phyloP scores from a whole-genome alignment of 768 basidiomycete genomes.

The Kondoa subrosea region DNA sequence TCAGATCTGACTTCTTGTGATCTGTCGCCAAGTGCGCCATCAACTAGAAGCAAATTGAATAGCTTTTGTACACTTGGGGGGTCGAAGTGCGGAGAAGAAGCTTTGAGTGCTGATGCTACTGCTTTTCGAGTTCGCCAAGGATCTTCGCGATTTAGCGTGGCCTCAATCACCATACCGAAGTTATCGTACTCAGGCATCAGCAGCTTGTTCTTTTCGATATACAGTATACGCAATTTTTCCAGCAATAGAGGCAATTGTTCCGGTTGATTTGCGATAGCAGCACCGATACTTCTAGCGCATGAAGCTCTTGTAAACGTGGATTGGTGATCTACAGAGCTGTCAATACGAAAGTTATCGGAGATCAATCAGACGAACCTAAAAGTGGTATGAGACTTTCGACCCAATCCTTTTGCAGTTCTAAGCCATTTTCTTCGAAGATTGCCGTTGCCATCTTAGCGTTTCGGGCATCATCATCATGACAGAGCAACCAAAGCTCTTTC shows the following conservation, averaged over 20 bases:
- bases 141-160: conserved; percentile 68
- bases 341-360: not conserved
- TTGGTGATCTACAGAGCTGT: conserved; percentile 46
- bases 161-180: conserved; percentile 80
- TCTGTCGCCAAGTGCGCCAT: conserved; percentile 74
- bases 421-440: conserved; percentile 88
- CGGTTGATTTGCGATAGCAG: conserved; percentile 57
- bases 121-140: conserved; percentile 75
- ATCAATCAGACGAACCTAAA: conserved; percentile 43
- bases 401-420: conserved; percentile 62
- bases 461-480: conserved; percentile 76
- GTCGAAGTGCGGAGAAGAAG: conserved; percentile 50
- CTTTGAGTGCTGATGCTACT: conserved; percentile 49
- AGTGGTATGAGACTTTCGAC: conserved; percentile 45
- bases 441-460: conserved; percentile 63
- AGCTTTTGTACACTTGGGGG: conserved; percentile 48
- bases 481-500: conserved; percentile 67
- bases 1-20: conserved; percentile 60
- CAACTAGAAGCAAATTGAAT: conserved; percentile 70
- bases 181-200: conserved; percentile 81
- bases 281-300: conserved; percentile 54
- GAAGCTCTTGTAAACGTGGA: conserved; percentile 63
- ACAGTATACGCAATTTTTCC: conserved; percentile 47
- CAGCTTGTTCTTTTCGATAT: conserved; percentile 64
- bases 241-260: conserved; percentile 39